phyloP scores from a whole-genome alignment of 805 yeast genomes.

The Zygoascus flipseniorum region DNA sequence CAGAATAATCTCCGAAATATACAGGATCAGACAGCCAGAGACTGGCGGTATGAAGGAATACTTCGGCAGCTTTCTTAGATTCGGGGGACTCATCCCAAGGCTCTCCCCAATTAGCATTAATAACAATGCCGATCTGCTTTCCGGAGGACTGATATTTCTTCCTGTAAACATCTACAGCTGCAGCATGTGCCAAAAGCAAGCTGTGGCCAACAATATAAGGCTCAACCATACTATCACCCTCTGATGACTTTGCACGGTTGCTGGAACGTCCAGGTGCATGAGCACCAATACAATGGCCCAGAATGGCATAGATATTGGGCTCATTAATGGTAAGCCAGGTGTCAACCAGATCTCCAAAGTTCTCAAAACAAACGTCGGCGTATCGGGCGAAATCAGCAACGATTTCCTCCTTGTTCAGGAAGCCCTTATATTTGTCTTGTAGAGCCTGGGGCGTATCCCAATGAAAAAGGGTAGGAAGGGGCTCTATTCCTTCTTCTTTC shows the following conservation, averaged over 20 bases:
- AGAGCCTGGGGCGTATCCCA: slow-evolving; percentile 27
- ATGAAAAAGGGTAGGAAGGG: slow-evolving; percentile 28
- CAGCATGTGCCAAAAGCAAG: not conserved
- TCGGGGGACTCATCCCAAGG: not conserved
- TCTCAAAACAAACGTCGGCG: slow-evolving; percentile 26
- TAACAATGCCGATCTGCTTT: not conserved
- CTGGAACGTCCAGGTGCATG: no score
- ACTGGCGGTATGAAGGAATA: not conserved
- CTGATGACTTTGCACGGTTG: not conserved
- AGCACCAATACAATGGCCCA: not conserved
- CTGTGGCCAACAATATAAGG: slow-evolving; percentile 12
- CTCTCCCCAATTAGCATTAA: not conserved
- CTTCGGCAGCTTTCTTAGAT: not conserved
- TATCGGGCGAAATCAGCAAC: slow-evolving; percentile 28
- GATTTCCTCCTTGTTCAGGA: slow-evolving; percentile 17
- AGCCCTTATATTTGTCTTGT: slow-evolving; percentile 21
- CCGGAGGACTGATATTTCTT: no score
- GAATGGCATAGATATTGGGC: slow-evolving; percentile 18
- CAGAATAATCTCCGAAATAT: not conserved
- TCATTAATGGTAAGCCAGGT: slow-evolving; percentile 29
- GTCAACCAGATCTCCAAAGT: slow-evolving; percentile 27
- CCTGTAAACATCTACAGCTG: no score
- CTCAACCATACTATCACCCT: not conserved
- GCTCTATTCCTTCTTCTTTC: slow-evolving; percentile 18
- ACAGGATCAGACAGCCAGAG: not conserved